A percentile compares a stretch with the other conserved stretches of the same genome.
These are phyloP conservation scores for Dendrocalamus latiflorus DNA, from an alignment of 202 grass and related monocot genomes.

Conservation along the genomic window DNA sequence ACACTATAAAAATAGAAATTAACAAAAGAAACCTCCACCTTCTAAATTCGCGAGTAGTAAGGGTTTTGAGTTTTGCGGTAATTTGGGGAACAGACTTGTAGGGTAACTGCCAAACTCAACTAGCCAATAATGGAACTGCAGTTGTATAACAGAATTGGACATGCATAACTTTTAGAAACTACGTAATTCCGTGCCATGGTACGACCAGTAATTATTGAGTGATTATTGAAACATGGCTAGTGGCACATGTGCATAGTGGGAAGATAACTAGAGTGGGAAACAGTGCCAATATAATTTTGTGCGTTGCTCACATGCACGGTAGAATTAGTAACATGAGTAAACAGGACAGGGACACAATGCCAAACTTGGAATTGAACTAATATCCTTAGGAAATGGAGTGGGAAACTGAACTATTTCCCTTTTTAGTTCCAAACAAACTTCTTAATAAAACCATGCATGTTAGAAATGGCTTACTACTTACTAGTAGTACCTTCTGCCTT, in stretches of 20 bases:
- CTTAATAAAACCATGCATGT: no score
- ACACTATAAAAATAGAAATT: slow-evolving; percentile 8
- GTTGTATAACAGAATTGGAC: not conserved
- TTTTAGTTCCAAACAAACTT: no score
- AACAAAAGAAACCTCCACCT: not conserved
- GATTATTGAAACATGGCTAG: not conserved
- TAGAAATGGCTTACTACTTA: not conserved
- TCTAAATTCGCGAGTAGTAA: not conserved
- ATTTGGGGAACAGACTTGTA: not conserved
- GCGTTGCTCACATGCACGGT: no score
- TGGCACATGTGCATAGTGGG: no score
- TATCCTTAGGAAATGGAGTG: no score
- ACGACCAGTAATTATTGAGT: not conserved
- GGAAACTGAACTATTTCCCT: no score
- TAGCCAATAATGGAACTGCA: not conserved
- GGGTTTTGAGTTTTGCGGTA: not conserved
- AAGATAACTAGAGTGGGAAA: no score
- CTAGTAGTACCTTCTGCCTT: not conserved
- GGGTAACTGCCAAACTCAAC: not conserved
- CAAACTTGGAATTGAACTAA: not conserved
- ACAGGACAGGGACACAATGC: not conserved
- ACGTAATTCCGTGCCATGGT: not conserved
- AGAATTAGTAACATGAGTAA: no score
- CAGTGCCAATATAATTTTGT: no score
- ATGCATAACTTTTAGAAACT: not conserved